These are phyloP conservation scores for Candida pseudoglaebosa DNA, from an alignment of 805 yeast genomes.

Conservation along the genomic window DNA sequence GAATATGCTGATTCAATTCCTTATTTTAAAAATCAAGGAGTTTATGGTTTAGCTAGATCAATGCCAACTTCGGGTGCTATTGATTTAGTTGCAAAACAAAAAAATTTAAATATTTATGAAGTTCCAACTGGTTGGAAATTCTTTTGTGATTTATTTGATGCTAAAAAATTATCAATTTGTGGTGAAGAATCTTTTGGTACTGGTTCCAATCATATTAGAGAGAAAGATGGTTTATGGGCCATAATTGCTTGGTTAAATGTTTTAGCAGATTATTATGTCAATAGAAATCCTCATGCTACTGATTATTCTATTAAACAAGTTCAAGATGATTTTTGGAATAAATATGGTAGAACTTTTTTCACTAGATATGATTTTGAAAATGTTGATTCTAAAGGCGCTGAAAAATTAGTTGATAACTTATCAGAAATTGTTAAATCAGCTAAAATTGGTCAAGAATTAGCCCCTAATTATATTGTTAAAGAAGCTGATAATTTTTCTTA, in stretches of 20 bases:
- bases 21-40: slow-evolving; percentile 82
- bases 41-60: slow-evolving; percentile 90
- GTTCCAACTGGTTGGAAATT: slow-evolving; percentile 99
- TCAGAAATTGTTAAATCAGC: slow-evolving; percentile 24
- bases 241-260: slow-evolving; percentile 95
- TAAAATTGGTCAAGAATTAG: slow-evolving; percentile 46
- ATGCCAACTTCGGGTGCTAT: slow-evolving; percentile 97
- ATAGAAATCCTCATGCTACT: slow-evolving; percentile 48
- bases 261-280: slow-evolving; percentile 71
- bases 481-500: slow-evolving; percentile 89
- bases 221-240: slow-evolving; percentile 98
- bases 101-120: slow-evolving; percentile 77
- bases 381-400: slow-evolving; percentile 72
- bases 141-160: slow-evolving; percentile 92
- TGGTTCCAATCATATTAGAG: slow-evolving; percentile 95
- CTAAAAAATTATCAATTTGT: slow-evolving; percentile 88
- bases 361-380: slow-evolving; percentile 93
- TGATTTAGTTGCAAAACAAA: slow-evolving; percentile 80
- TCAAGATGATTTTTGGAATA: slow-evolving; percentile 82
- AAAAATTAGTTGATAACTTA: slow-evolving; percentile 53
- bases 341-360: slow-evolving; percentile 95
- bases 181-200: slow-evolving; percentile 99
- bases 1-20: slow-evolving; percentile 89
- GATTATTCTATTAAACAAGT: slow-evolving; percentile 70
- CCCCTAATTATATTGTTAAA: slow-evolving; percentile 48